phyloP scores from a whole-genome alignment of 2,329 filamentous ascomycete genomes.

The Sphaerulina populicola region DNA sequence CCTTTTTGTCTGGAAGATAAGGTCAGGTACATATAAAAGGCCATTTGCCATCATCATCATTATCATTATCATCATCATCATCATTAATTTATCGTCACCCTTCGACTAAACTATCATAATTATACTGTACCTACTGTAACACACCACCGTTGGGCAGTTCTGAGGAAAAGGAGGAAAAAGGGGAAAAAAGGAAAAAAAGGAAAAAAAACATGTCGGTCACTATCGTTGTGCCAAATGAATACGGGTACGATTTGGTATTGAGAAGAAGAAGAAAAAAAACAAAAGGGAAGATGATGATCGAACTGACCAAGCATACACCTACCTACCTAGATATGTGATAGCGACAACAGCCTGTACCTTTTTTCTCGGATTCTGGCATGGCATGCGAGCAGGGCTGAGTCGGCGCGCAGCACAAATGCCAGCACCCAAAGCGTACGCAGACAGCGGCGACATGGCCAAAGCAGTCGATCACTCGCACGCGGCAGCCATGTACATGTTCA shows the following conservation, averaged over 20 bases:
- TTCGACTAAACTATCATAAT: background rate
- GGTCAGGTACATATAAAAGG: no score
- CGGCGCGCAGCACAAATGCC: slow-evolving; percentile 48
- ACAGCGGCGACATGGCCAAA: slow-evolving; percentile 44
- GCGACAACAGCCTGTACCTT: slow-evolving; percentile 48
- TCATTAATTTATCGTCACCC: no score
- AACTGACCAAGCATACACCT: background rate
- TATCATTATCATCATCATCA: no score
- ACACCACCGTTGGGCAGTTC: background rate
- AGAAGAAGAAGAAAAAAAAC: no score
- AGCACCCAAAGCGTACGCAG: slow-evolving; percentile 54
- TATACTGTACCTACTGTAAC: no score
- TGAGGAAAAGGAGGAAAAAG: background rate
- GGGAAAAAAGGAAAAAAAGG: no score
- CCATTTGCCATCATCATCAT: no score
- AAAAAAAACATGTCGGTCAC: slow-evolving; percentile 22
- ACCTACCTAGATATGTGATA: slow-evolving; percentile 54
- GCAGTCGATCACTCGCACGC: no score
- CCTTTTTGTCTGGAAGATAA: background rate
- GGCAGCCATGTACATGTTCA: slow-evolving; percentile 41
- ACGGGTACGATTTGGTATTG: slow-evolving; percentile 36
- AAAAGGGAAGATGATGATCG: slow-evolving; percentile 4
- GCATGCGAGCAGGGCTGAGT: slow-evolving; percentile 37
- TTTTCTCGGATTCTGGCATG: slow-evolving; percentile 47
- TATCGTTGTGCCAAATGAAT: slow-evolving; percentile 42